A percentile compares a stretch with the other conserved stretches of the same genome.
These are phyloP conservation scores for Mycena galopus DNA, from an alignment of 768 basidiomycete genomes.

Conservation along the genomic window DNA sequence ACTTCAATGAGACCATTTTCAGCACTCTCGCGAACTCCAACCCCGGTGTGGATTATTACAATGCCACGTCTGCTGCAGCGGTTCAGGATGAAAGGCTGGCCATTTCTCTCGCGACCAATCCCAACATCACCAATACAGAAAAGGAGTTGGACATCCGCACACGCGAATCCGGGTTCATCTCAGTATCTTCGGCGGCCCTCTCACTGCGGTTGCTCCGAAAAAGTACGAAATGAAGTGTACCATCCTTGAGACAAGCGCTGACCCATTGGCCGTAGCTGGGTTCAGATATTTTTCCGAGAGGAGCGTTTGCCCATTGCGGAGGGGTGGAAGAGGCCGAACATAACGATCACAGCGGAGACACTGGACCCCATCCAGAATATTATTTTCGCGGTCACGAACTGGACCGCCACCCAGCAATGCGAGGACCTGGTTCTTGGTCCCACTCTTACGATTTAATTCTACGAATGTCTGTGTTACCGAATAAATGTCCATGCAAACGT, in stretches of 20 bases:
- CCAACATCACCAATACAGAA: conserved; percentile 27
- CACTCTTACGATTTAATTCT: neutral
- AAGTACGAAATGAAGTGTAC: neutral
- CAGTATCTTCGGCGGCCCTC: neutral
- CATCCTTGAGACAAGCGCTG: neutral
- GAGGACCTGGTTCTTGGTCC: conserved; percentile 7
- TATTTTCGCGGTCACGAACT: neutral
- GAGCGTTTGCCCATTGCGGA: neutral
- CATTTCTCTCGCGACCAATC: conserved; percentile 25
- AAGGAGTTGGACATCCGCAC: conserved; percentile 31
- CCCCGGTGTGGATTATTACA: conserved; percentile 37
- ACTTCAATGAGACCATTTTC: conserved; percentile 37
- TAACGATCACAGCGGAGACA: neutral
- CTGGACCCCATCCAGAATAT: neutral
- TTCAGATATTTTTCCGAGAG: neutral
- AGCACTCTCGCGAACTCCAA: conserved; percentile 32
- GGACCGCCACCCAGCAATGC: neutral
- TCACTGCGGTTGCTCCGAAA: neutral
- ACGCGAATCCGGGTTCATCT: conserved; percentile 26
- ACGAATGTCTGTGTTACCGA: neutral
- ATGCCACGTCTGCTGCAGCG: conserved; percentile 30
- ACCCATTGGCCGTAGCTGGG: neutral
- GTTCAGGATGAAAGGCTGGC: conserved; percentile 33
- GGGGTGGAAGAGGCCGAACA: neutral
- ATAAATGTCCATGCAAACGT: too few relatives aligned